Evolutionary conservation across 2,329 filamentous ascomycete genomes (phyloP), one percentile per base, ranked within the genome.

Genomic region (Didymella lethalis): DNA sequence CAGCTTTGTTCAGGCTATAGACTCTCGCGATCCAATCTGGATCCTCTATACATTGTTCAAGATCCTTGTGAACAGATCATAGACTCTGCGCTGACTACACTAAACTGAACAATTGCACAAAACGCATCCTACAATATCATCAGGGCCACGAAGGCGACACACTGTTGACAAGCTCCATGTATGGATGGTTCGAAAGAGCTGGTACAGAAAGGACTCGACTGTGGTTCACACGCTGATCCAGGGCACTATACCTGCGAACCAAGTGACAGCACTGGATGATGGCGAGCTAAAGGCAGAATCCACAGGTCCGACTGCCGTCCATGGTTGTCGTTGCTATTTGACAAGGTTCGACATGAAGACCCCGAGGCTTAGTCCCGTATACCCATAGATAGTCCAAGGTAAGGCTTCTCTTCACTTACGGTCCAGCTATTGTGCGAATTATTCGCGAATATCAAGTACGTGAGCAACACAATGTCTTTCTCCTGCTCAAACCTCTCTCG

Each of bases 391-490:
- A 16, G 32, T 25, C 18, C 2, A 41, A 12, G 38, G 38, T 25
- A 25, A 41, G 20, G 18, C 1, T 2, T 26, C 41, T 44, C 41
- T n/a, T 44, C 41, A 44, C 41, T n/a, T 44, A 28, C 14, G 25
- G 25, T 44, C 28, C 23, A 44, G 23, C 23, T 28, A 28, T 44
- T 18, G 14, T 44, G 25, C 14, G 38, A 41, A 25, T 25, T 25
- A 23, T 25, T 40, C n/a, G 16, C 18, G 6, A 18, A 40, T 12
- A n/a, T 16, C 23, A 6, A 16, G 6, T 44, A 26, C 10, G 3
- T 16, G 16, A 38, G 7, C 23, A 31, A 16, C 28, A 48, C 45
- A 54, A 48, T 43, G 52, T 26, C 52, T 48, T 54, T 54, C 28
- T 41, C 16, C 11, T 46, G 16, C 11, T 16, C 18, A 7, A 25